phyloP scores from a whole-genome alignment of 768 basidiomycete genomes.

The Chlorophyllum brunneum region DNA sequence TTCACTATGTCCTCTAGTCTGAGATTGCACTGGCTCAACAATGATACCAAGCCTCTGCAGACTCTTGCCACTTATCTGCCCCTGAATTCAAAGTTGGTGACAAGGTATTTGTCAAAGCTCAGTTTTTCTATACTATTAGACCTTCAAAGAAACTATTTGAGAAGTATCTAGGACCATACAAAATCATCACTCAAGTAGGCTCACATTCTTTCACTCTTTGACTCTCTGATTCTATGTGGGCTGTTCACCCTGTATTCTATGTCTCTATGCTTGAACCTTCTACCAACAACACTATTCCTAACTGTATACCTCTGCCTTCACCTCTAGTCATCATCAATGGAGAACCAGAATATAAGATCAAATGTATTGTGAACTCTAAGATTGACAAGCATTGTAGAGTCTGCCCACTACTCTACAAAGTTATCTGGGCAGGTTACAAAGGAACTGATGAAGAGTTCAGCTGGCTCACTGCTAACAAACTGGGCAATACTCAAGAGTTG shows the following conservation, averaged over 20 bases:
- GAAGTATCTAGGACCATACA: conserved; percentile 18
- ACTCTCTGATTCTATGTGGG: conserved; percentile 17
- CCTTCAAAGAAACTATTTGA: too few relatives aligned
- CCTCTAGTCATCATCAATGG: not conserved
- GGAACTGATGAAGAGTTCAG: too few relatives aligned
- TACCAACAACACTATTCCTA: too few relatives aligned
- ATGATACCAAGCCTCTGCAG: not conserved
- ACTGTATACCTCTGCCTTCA: not conserved
- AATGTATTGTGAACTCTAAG: not conserved
- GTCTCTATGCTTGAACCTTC: conserved; percentile 16
- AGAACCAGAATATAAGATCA: not conserved
- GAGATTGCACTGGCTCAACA: not conserved
- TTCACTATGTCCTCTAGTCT: not conserved
- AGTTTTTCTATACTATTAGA: too few relatives aligned
- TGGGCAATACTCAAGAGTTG: too few relatives aligned
- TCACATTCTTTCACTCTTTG: conserved; percentile 19
- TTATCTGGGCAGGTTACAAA: too few relatives aligned
- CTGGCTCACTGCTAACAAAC: too few relatives aligned
- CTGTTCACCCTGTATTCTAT: conserved; percentile 21
- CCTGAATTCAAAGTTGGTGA: conserved; percentile 1
- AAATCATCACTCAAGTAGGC: conserved; percentile 18
- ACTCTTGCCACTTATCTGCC: not conserved
- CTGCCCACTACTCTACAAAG: too few relatives aligned
- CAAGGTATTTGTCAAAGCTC: too few relatives aligned
- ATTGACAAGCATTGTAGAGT: too few relatives aligned